phyloP scores from a whole-genome alignment of 2,329 filamentous ascomycete genomes.

The Phialophora verrucosa region DNA sequence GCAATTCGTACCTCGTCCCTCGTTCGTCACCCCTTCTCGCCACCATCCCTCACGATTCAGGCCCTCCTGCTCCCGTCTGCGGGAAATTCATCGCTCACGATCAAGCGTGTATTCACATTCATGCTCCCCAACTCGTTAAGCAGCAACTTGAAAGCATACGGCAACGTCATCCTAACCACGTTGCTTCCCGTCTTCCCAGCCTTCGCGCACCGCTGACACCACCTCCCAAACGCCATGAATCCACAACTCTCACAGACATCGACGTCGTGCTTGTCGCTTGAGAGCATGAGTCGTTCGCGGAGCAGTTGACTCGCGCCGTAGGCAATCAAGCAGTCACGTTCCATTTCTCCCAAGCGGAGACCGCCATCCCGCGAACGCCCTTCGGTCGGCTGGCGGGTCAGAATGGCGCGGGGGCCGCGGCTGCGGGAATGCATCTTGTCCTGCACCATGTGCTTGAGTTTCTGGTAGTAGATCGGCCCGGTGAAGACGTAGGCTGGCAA shows the following conservation, averaged over 20 bases:
- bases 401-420: slow-evolving; percentile 84
- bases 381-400: slow-evolving; percentile 95
- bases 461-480: slow-evolving; percentile 98
- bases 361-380: slow-evolving; percentile 92
- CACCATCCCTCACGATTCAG: slow-evolving; percentile 5
- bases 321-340: slow-evolving; percentile 95
- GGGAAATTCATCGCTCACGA: slow-evolving; percentile 93
- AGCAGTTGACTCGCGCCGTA: slow-evolving; percentile 94
- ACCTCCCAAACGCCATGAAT: slow-evolving; percentile 92
- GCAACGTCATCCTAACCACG: slow-evolving; percentile 92
- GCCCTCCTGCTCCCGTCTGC: slow-evolving; percentile 40
- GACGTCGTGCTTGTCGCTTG: slow-evolving; percentile 85
- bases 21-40: background rate
- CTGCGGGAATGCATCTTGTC: slow-evolving; percentile 99
- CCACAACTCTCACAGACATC: slow-evolving; percentile 95
- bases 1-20: background rate
- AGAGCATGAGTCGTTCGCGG: slow-evolving; percentile 91
- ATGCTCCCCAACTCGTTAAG: slow-evolving; percentile 97
- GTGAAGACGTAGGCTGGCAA: slow-evolving; percentile 98
- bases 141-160: slow-evolving; percentile 93
- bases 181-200: slow-evolving; percentile 71
- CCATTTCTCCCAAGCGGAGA: slow-evolving; percentile 95
- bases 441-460: slow-evolving; percentile 99
- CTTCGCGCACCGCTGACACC: slow-evolving; percentile 79
- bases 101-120: slow-evolving; percentile 94